Base-by-base conservation (phyloP, 352 stramenopile genomes). In the Globisporangium middletonii region DNA sequence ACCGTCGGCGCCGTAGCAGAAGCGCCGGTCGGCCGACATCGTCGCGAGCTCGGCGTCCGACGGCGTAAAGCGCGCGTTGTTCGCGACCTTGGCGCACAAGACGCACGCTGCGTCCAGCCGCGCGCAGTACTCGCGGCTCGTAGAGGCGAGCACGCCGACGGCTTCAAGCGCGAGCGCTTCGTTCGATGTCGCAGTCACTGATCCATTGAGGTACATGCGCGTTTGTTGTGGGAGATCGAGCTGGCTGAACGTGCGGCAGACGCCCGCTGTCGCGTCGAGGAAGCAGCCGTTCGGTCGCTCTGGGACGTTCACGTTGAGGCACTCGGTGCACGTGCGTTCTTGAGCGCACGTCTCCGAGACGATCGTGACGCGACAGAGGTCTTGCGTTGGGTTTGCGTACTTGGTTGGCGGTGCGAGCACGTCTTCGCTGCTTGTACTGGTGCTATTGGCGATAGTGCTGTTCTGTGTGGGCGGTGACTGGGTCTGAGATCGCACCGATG, bases 281-380 rank as follows among this genome's bases (percentile, higher is more conserved):
- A 55, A 27, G 49, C 28, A 35, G 77, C 68, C 19, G 45, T 49
- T 38, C 5, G 45, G n/a, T 3, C 37, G 45, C 33, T 30, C 30
- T 0, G 38, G 23, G 8, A 55, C 57, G 0, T 3, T 26, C 5
- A 62, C 67, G 56, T 83, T 83, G 26, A 89, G 63, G 57, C 79
- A 89, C 68, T 86, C 76, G 63, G 71, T 73, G 72, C 79, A 89
- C 30, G 57, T 73, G 18, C 79, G 73, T 15, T 65, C 76, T 23
- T 71, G 58, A 44, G 71, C 68, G 38, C 79, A 89, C 13, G 42
- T 60, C 23, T 71, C 59, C 6, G 33, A 43, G n/a, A 60, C 55
- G 46, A 60, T 26, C 7, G 19, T 27, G 19, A 60, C 33, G 55
- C 46, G 55, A 15, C 55, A 60, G 13, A 55, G n/a, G 35, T 60